phyloP scores from a whole-genome alignment of 1,139 yeast species.

The Saccharomycopsis hybrid region DNA sequence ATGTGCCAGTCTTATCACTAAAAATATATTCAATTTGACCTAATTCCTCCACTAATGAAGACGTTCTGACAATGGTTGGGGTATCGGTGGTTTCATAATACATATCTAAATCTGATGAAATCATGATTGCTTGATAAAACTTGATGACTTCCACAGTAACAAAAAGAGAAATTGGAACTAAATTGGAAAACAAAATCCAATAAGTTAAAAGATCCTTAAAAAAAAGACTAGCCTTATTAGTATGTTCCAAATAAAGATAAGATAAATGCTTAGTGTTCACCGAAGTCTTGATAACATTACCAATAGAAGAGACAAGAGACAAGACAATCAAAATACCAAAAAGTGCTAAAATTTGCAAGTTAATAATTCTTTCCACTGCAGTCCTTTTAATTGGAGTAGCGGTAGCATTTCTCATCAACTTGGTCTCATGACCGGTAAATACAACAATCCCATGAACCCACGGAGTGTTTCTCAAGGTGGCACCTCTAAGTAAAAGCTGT shows the following conservation, averaged over 20 bases:
- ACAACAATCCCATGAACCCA: constrained; percentile 94
- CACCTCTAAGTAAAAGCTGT: constrained; percentile 88
- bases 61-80: constrained; percentile 91
- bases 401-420: constrained; percentile 96
- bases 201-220: constrained; percentile 85
- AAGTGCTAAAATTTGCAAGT: constrained; percentile 82
- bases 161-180: constrained; percentile 91
- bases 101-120: constrained; percentile 90
- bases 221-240: constrained; percentile 63
- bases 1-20: constrained; percentile 94
- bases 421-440: constrained; percentile 97
- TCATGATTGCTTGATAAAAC: constrained; percentile 90
- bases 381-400: constrained; percentile 97
- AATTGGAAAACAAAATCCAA: constrained; percentile 92
- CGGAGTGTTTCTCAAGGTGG: constrained; percentile 86
- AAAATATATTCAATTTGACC: constrained; percentile 95
- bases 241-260: constrained; percentile 65
- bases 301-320: constrained; percentile 75
- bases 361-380: constrained; percentile 93
- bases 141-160: constrained; percentile 95
- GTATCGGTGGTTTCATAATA: constrained; percentile 84
- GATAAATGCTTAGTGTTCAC: constrained; percentile 47
- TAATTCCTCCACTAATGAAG: constrained; percentile 89
- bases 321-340: constrained; percentile 73
- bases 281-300: constrained; percentile 71